Evolutionary conservation across 148 eudicot genomes (phyloP).

Genomic region (Agrostemma githago): DNA sequence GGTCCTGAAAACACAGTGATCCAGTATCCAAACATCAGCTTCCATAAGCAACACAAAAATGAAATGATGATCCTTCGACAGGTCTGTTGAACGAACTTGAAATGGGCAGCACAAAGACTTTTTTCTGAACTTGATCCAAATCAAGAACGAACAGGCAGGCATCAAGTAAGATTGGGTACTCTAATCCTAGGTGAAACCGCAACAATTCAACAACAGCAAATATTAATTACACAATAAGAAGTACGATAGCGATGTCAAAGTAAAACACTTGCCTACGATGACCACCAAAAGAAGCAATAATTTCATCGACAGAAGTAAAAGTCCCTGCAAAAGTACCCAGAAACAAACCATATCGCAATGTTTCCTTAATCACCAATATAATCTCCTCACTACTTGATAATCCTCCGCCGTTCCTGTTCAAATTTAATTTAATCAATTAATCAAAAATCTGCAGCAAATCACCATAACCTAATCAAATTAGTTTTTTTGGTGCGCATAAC

Average conservation of each 20-base stretch:
- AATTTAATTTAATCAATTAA: background rate
- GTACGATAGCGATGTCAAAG: background rate
- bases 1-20: slow-evolving; percentile 53
- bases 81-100: slow-evolving; percentile 3
- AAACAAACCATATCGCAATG: slow-evolving; percentile 87
- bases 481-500: no score
- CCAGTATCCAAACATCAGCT: background rate
- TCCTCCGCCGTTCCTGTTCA: slow-evolving; percentile 45
- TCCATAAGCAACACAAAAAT: slow-evolving; percentile 2
- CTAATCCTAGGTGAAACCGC: background rate
- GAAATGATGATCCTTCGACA: background rate
- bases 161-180: background rate
- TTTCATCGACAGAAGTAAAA: slow-evolving; percentile 85
- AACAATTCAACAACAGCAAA: background rate
- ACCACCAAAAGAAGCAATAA: slow-evolving; percentile 77
- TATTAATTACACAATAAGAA: background rate
- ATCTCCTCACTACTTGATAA: slow-evolving; percentile 55
- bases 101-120: slow-evolving; percentile 1
- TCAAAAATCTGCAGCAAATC: background rate
- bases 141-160: slow-evolving; percentile 7
- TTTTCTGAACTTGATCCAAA: background rate
- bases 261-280: slow-evolving; percentile 57
- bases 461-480: background rate
- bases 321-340: slow-evolving; percentile 92
- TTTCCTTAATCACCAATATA: slow-evolving; percentile 59